Percentiles rank a stretch among this genome's conserved stretches.
Conservation (phyloP, 768 basidiomycete species). For the Mycena venus region DNA sequence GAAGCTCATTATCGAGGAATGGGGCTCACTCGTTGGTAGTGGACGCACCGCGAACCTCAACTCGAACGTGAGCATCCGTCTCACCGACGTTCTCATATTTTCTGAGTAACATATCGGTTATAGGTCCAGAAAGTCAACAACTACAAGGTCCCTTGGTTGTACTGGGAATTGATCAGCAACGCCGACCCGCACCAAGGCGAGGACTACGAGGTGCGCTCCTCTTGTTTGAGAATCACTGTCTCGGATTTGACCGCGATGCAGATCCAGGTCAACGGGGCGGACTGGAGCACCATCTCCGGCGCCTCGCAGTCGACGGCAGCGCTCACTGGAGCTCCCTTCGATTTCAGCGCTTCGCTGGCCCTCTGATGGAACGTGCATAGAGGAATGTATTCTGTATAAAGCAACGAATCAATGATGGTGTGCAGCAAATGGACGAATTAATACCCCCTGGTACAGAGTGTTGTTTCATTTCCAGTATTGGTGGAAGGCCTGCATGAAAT, state of each 20-base stretch:
- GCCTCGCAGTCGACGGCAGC: slow-evolving; percentile 23
- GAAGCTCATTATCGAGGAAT: slow-evolving; percentile 27
- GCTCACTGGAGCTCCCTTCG: slow-evolving; percentile 37
- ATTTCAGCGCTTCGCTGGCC: slow-evolving; percentile 37
- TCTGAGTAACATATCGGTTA: background rate
- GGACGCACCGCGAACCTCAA: slow-evolving; percentile 41
- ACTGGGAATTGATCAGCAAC: slow-evolving; percentile 54
- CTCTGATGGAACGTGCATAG: too few relatives aligned
- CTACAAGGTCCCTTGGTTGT: slow-evolving; percentile 52
- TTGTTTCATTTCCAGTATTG: too few relatives aligned
- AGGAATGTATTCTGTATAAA: too few relatives aligned
- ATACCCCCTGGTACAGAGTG: too few relatives aligned
- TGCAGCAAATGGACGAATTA: too few relatives aligned
- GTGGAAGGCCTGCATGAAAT: too few relatives aligned
- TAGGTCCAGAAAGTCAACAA: slow-evolving; percentile 42
- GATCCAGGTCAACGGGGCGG: slow-evolving; percentile 39
- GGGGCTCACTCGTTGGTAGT: background rate
- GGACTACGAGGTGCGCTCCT: background rate
- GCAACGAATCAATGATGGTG: too few relatives aligned
- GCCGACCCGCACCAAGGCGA: slow-evolving; percentile 47
- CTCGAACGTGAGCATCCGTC: slow-evolving; percentile 32
- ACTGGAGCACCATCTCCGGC: slow-evolving; percentile 35
- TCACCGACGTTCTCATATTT: background rate
- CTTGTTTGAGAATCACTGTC: too few relatives aligned
- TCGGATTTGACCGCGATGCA: background rate